Evolutionary conservation across 176 grass and related monocot species (phyloP), one percentile per base, ranked within the genome.

Genomic region (Paspalum vaginatum): DNA sequence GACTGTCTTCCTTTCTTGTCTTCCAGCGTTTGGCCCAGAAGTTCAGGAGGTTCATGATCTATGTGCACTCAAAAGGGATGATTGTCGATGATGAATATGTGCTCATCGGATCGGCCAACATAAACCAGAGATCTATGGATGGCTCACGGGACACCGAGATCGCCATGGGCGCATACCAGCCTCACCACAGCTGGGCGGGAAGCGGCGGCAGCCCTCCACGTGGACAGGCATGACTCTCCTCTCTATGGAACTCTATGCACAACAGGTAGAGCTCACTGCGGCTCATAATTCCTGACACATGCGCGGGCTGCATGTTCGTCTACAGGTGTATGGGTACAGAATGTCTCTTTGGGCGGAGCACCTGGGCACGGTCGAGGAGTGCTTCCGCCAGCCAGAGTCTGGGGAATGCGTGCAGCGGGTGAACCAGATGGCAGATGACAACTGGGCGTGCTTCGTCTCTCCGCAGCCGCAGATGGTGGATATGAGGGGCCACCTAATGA

Each of bases 281-380:
- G 10, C 20, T 22, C 6, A 38, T 70, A 27, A 51, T 11, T 56
- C 22, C 21, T 58, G 47, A 74, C 27, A 48, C 20, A 65, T 21
- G 38, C 4, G 5, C 12, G 6, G n/a, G n/a, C 8, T 67, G 9
- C 10, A 68, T 72, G 42, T 70, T 44, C 9, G 7, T 75, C 45
- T 83, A 8, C 83, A 94, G 95, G 90, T 98, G 65, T 92, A 98
- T 13, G 92, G 92, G 18, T 98, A 89, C 77, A 68, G 95, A 74
- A 98, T 91, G 92, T 91, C 95, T 5, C 80, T 98, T 7, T 98
- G 95, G 95, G 90, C 90, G 2, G 92, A 98, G 60, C 92, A 98
- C 49, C 71, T 88, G 5, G 95, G 92, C 51, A 65, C 44, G 8
- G 39, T 88, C n/a, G 88, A 92, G 49, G 77, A 85, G 26, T 68